Evolutionary conservation across 371 early-diverging fungal species (phyloP), one percentile per base, ranked within the genome.

Genomic region (Mortierella sp.): DNA sequence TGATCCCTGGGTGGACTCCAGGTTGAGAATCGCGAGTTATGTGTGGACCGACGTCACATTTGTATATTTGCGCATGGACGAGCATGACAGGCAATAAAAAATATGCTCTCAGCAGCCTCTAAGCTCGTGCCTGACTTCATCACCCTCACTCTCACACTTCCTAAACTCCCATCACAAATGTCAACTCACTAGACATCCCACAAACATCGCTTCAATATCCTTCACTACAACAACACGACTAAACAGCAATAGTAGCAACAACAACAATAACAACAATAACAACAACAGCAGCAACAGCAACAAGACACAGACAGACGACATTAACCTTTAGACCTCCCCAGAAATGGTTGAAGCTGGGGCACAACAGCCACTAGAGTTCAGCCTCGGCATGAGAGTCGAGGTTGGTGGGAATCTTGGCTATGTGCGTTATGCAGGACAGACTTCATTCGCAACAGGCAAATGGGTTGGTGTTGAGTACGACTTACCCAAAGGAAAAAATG

Each of bases 391-490:
- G 21, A 88, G 90, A 45, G 89, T 88, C 63, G 87, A 88, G 59
- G 92, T 89, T 63, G 89, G 92, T 66, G 93, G 93, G 5, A 88
- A 87, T 59, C 71, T 83, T 74, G 92, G 93, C 52, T 86, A 85
- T 8, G 86, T 95, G 55, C 90, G 92, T 21, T 94, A 87, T 78
- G 76, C 89, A 28, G 96, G 96, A 10, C 81, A 86, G 13, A 94
- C 95, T 5, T 77, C 88, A 9, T 95, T 96, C 69, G 88, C 90
- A 33, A 79, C 90, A 4, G 96, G 96, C 19, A 88, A 87, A 82
- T 96, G 96, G 96, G 88, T 91, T 59, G 96, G 96, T 43, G 84
- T 95, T 41, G 94, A 93, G 58, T 84, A 95, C 10, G 93, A 94
- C 84, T 85, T 87, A 24, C 84, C 91, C 0, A 83, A 68, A 19